Conservation (phyloP, 2,329 filamentous ascomycete genomes). For the Penicillium aurantiogriseum region DNA sequence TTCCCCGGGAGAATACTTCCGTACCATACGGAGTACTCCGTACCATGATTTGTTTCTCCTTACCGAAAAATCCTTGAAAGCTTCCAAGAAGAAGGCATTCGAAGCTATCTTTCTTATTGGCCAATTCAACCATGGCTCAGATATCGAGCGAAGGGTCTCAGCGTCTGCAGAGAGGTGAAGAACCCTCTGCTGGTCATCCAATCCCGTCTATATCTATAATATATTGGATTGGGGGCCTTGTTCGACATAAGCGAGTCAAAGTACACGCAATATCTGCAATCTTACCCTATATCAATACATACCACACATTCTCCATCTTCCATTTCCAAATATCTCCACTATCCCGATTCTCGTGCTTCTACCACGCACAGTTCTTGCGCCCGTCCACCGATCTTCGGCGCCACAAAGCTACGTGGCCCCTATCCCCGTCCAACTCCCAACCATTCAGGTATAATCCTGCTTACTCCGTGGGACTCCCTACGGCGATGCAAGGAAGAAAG, state of each 20-base stretch:
- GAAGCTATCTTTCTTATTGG: not conserved
- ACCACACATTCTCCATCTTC: not conserved
- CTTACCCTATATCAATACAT: not conserved
- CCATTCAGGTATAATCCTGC: not conserved
- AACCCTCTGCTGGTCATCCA: not conserved
- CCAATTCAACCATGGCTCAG: conserved; percentile 7
- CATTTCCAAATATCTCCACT: not conserved
- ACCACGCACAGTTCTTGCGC: not conserved
- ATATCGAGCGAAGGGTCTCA: conserved; percentile 2
- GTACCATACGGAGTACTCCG: not conserved
- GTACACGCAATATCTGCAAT: not conserved
- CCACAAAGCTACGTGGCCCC: not conserved
- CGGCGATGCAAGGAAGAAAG: conserved; percentile 7
- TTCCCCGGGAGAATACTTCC: conserved; percentile 11
- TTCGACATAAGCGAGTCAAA: not conserved
- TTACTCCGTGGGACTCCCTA: not conserved
- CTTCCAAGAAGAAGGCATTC: not conserved
- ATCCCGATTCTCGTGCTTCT: not conserved
- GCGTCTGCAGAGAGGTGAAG: not conserved
- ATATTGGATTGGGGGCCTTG: no score
- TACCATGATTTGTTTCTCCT: not conserved
- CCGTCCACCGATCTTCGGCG: not conserved
- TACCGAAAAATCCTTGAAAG: not conserved
- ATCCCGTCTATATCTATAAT: not conserved
- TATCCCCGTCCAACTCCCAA: not conserved